Base-by-base conservation (phyloP, 345 rosid genomes). In the Iberis pinnata region DNA sequence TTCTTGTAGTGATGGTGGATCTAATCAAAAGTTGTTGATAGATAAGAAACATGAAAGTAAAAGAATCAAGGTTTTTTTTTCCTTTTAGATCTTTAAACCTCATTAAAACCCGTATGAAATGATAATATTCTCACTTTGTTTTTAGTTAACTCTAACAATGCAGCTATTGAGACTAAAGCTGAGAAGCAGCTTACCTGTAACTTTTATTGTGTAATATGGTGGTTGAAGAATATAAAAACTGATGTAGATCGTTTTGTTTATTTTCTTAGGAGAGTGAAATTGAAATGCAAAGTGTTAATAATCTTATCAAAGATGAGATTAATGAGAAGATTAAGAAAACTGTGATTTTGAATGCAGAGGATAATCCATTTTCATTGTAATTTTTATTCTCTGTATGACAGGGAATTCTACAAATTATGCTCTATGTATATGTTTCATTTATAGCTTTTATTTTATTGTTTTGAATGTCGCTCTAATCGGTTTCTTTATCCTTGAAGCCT, bases 281-380 rank as follows among this genome's bases (percentile, higher is more conserved):
- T n/a, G n/a, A n/a, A n/a, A n/a, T n/a, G n/a, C n/a, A n/a, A 46
- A 81, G 89, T 66, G 85, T 93, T 57, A 88, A 86, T 80, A 77
- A 68, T 52, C 90, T 88, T 54, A 84, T 86, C n/a, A 95, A 93
- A 62, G 94, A 83, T 45, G 99, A 88, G 67, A 80, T 80, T 16
- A 74, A 73, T 61, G 70, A 64, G 31, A 79, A 78, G 68, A 68
- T 36, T 50, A 17, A 5, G 60, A 63, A 57, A 58, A 37, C 16
- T 62, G 71, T 32, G 65, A 53, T 55, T 46, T 49, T 11, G 80
- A 73, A 49, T 63, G 53, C 49, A 86, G 70, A 57, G 71, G 53
- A n/a, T n/a, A n/a, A n/a, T n/a, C n/a, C n/a, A n/a, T n/a, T n/a
- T n/a, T n/a, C n/a, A n/a, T n/a, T n/a, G n/a, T n/a, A n/a, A n/a